A percentile compares a stretch with the other conserved stretches of the same genome.
Evolutionary conservation across 257 asterid species (phyloP).

Genomic region (Rubia yunnanensis): DNA sequence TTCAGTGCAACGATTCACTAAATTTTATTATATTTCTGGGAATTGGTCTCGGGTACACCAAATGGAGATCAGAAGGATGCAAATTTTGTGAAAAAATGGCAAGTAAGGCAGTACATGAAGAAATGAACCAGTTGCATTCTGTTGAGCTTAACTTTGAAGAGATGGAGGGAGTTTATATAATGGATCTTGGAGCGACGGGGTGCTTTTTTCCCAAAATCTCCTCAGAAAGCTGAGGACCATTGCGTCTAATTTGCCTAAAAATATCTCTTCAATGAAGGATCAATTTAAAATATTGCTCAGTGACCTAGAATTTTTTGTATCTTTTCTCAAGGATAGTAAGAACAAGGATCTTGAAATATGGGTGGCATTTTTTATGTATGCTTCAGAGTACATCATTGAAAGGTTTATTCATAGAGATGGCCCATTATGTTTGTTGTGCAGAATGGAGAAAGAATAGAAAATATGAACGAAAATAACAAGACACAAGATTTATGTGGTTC

Average conservation of each 20-base stretch:
- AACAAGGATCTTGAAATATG: not conserved
- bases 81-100: not conserved
- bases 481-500: no score
- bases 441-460: no score
- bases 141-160: not conserved
- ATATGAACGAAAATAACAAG: no score
- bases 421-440: no score
- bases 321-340: not conserved
- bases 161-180: not conserved
- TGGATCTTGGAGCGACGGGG: conserved; percentile 9
- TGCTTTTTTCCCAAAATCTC: not conserved
- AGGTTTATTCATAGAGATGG: not conserved
- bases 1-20: not conserved
- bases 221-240: conserved; percentile 3
- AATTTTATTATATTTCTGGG: not conserved
- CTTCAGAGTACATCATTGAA: conserved; percentile 7
- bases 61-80: no score
- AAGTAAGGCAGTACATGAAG: not conserved
- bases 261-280: not conserved
- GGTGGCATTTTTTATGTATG: not conserved
- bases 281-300: not conserved
- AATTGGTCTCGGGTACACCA: no score
- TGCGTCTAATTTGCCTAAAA: not conserved
- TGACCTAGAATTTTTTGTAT: not conserved
- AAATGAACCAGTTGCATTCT: not conserved